Evolutionary conservation across 2,329 filamentous ascomycete genomes (phyloP), one percentile per base, ranked within the genome.

Genomic region (Helotiales sp.): DNA sequence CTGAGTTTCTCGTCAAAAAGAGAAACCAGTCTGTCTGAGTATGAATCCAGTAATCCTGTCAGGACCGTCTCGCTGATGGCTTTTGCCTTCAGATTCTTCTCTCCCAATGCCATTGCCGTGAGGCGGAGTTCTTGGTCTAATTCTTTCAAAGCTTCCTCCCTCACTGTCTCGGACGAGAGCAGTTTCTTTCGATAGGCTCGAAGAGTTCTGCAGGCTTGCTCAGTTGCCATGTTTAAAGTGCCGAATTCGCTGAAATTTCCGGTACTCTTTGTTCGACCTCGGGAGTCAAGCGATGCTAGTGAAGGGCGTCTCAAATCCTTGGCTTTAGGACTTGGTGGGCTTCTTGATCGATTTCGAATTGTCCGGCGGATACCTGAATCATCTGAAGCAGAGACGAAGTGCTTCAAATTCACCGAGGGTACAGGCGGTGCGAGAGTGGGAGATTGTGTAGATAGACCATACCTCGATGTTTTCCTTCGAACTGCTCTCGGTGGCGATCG

Each of bases 1-100:
- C 84, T 80, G 60, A 93, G 83, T 77, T 91, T 91, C 77, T 93
- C 89, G 70, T 93, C 91, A 52, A 94, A 82, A 78, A 93, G 83
- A 54, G 83, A 87, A 6, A 93, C 87, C 57, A 94, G 80, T 67
- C 88, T 84, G 74, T 93, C 90, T 1, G 90, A 92, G 74, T 93
- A 93, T 78, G 92, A 87, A 71, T 93, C 91, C 7, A 94, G 80
- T 52, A 93, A 79, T 59, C 88, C 89, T 47, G 83, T 86, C 37
- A 91, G 79, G 58, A 86, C 81, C 20, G 83, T 84, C 73, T 89
- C 87, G 70, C 84, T 86, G 76, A 88, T 82, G 1, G 82, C 76
- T 73, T 75, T 83, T 81, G 76, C 71, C 67, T 75, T 77, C 26
- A 75, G 52, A 57, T 69, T 76, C 65, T 71, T 77, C 63, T 78